Base-by-base conservation (phyloP, 192 early-diverging fungal genomes). In the Linnemannia schmuckeri region DNA sequence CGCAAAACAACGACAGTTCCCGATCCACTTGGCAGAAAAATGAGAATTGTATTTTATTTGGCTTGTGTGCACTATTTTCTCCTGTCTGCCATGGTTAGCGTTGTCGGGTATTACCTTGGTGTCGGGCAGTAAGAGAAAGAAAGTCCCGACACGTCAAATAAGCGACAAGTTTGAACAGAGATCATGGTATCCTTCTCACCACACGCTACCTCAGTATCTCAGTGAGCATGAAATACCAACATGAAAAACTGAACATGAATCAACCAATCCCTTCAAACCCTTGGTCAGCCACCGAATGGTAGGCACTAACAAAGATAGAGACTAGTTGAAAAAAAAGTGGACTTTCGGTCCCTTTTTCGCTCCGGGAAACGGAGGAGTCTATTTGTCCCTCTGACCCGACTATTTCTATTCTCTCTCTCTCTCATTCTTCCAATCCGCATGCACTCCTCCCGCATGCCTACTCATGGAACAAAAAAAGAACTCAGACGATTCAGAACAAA, bases 301-400 rank as follows among this genome's bases (percentile, higher is more conserved):
- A 15, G 49, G 49, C 20, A 52, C 17, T 52, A 22, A 52, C 49
- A 52, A 52, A 52, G 20, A 52, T 52, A 52, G 49, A 52, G 4
- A 18, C 6, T 27, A 54, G 27, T 63, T 30, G 8, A 5, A 0
- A 5, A 6, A 63, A 63, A 63, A 12, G 30, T 30, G 61, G 61
- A 66, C 61, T 66, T 66, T 66, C 27, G 61, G 61, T 66, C 27
- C 61, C 61, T 66, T 66, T 57, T 66, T 33, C 61, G 61, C 13
- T 66, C 61, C 61, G 61, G 27, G 61, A 18, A 22, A 52, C 49
- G 17, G 49, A 52, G 49, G 18, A 52, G 20, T 52, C 49, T 20
- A 27, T 63, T 12, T 63, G 61, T 66, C 61, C 61, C 61, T 66
- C 61, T 66, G 61, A 66, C 61, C n/a, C 13, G 30, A 52, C 27